Base-by-base conservation (phyloP, 164 flowering plant genomes). In the Magnolia kwangsiensis region DNA sequence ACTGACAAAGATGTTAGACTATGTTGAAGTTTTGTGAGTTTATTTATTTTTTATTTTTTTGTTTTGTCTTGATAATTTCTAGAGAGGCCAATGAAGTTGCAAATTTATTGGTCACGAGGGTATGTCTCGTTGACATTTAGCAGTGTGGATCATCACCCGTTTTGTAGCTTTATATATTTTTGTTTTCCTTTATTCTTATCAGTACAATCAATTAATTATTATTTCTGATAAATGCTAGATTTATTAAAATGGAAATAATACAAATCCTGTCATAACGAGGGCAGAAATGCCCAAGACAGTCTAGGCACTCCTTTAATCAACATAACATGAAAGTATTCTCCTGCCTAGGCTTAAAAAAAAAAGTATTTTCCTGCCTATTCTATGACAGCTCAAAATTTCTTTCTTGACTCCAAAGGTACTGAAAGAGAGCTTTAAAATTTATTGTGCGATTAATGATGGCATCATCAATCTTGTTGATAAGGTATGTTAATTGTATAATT, bases 381-480 rank as follows among this genome's bases (percentile, higher is more conserved):
- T 72, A 55, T 55, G 45, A 24, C 24, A 37, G 50, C 24, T 63
- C 51, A 31, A 18, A 16, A 20, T 16, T 14, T 51, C 27, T 20
- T 8, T 50, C 27, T 14, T 72, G 49, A 45, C 23, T 80, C 84
- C 86, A 75, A 91, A 95, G 99, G 98, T 96, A 59, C 85, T 96
- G 76, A 96, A 96, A 82, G 99, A 96, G 91, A 96, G 98, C 81
- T 96, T 96, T 81, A 96, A 96, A 88, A 87, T 96, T 20, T 96
- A 96, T 79, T 96, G 99, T 82, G 90, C 98, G 27, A 87, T 96
- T 77, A 96, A 96, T 81, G 99, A 94, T 83, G 98, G 99, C 49
- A 94, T 96, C 23, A 96, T 96, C 83, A 96, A 94, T 88, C 95
- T 96, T 80, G 90, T 96, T 74, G 99, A 96, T 84, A 96, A 94